These are phyloP conservation scores for Bipolaris sorokiniana DNA, from an alignment of 2,329 filamentous ascomycete species.

Conservation along the genomic window DNA sequence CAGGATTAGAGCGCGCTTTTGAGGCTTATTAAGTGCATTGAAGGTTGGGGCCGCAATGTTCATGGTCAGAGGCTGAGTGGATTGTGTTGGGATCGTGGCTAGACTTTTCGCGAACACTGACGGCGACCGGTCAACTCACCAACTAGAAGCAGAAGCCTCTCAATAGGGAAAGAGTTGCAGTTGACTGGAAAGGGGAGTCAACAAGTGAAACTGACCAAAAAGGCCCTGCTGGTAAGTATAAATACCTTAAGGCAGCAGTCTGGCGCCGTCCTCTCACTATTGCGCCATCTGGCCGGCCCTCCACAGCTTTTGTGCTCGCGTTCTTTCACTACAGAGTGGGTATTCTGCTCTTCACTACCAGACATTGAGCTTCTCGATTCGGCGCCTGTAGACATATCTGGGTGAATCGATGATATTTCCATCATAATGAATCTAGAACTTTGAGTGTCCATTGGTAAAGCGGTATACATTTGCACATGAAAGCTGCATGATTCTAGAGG, in stretches of 20 bases:
- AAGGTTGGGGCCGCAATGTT: slow-evolving; percentile 24
- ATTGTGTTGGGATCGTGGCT: neutral
- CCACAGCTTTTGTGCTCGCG: neutral
- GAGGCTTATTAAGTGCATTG: slow-evolving; percentile 31
- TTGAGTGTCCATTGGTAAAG: neutral
- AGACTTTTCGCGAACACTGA: neutral
- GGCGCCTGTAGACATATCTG: neutral
- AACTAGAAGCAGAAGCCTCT: neutral
- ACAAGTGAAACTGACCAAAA: neutral
- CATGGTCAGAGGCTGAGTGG: slow-evolving; percentile 3
- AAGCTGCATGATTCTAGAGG: too few species aligned
- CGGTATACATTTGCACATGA: too few species aligned
- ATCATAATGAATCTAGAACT: too few species aligned
- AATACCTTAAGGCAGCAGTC: neutral
- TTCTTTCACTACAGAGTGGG: neutral
- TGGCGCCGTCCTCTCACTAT: slow-evolving; percentile 3
- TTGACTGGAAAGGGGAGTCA: neutral
- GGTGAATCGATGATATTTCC: too few species aligned
- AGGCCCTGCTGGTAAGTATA: neutral
- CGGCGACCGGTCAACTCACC: neutral
- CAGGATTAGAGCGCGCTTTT: slow-evolving; percentile 37
- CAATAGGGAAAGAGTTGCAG: neutral
- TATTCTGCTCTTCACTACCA: neutral
- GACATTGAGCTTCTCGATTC: too few species aligned
- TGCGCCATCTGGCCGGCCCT: neutral